phyloP scores from a whole-genome alignment of 108 stramenopile genomes.

The Pseudonitzschia multiseries region DNA sequence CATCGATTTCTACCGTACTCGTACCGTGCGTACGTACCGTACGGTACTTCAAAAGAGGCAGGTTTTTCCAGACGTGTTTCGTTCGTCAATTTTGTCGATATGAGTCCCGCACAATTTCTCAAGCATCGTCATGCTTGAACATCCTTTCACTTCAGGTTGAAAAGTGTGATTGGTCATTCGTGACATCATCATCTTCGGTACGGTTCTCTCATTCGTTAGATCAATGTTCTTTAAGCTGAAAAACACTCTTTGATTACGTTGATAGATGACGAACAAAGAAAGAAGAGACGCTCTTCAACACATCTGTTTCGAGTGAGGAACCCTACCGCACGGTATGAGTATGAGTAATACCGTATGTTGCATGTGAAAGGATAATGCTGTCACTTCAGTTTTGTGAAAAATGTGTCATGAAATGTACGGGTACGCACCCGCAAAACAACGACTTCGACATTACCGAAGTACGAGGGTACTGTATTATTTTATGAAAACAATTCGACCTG shows the following conservation, averaged over 20 bases:
- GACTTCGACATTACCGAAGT: background rate
- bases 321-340: background rate
- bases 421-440: background rate
- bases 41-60: no score
- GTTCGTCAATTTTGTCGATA: background rate
- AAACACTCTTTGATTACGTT: background rate
- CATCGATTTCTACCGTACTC: no score
- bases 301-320: background rate
- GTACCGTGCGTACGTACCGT: no score
- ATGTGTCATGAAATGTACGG: background rate
- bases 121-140: background rate
- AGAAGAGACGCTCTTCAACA: background rate
- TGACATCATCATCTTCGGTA: background rate
- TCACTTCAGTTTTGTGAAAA: background rate
- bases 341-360: background rate
- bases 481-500: background rate
- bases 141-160: background rate
- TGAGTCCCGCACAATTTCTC: background rate
- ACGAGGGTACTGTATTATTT: no score
- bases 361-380: no score
- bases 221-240: background rate
- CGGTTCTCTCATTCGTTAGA: background rate
- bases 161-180: background rate
- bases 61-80: no score
- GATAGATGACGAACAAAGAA: constrained; percentile 1